These are phyloP conservation scores for Jacaranda mimosifolia DNA, from an alignment of 257 asterid species.

Conservation along the genomic window DNA sequence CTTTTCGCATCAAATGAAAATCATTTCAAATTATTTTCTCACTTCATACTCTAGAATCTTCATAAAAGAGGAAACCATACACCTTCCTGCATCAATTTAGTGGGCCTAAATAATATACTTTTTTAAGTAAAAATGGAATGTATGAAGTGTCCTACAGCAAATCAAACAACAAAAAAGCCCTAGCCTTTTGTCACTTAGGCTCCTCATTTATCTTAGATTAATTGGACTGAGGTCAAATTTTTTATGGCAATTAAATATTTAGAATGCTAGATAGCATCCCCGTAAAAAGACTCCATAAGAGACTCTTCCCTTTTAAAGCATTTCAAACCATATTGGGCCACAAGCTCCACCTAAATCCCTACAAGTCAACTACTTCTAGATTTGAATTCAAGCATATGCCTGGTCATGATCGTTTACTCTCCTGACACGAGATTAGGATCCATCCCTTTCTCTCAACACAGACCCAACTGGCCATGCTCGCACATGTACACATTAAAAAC, in stretches of 20 bases:
- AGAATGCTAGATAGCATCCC: not conserved
- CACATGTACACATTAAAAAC: not conserved
- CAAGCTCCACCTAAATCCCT: not conserved
- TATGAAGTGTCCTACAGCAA: constrained; percentile 1
- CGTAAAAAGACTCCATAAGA: not conserved
- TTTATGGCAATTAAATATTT: not conserved
- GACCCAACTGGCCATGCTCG: not conserved
- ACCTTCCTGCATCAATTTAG: not conserved
- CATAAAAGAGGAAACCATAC: not conserved
- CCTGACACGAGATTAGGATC: not conserved
- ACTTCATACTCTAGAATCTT: not conserved
- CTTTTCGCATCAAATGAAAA: not conserved
- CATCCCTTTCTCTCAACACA: not conserved
- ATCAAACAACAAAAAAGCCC: not conserved
- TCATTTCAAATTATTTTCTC: not conserved
- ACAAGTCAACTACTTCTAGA: not conserved
- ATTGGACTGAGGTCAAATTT: constrained; percentile 8
- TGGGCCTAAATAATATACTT: not conserved
- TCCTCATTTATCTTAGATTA: not conserved
- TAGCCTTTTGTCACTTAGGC: not conserved
- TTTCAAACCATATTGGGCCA: not conserved
- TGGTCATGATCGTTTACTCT: not conserved
- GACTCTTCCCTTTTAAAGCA: not conserved
- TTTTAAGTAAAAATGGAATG: not conserved
- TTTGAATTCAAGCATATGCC: not conserved